A percentile compares a stretch with the other conserved stretches of the same genome.
Conservation (phyloP, 2,329 filamentous ascomycete genomes). For the Spiromastix sp. region DNA sequence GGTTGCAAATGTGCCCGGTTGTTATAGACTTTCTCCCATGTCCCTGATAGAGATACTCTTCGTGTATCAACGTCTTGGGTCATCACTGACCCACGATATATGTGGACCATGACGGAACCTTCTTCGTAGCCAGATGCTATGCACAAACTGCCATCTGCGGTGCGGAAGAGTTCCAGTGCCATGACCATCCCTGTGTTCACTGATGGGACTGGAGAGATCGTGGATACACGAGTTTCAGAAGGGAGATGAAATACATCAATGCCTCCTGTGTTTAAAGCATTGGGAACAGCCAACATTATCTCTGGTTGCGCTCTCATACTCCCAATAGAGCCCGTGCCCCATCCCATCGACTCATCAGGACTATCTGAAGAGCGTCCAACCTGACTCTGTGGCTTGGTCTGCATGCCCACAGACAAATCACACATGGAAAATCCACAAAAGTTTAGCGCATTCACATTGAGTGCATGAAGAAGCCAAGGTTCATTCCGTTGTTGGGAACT, state of each 20-base stretch:
- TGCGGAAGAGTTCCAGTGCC: constrained; percentile 54
- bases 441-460: constrained; percentile 87
- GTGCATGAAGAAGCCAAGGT: constrained; percentile 76
- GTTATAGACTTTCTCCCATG: constrained; percentile 51
- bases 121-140: constrained; percentile 77
- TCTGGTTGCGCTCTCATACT: constrained; percentile 1
- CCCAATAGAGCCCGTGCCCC: neutral
- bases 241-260: constrained; percentile 82
- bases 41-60: constrained; percentile 12
- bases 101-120: constrained; percentile 60
- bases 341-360: neutral
- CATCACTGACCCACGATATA: constrained; percentile 34
- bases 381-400: neutral
- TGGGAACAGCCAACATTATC: constrained; percentile 60
- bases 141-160: constrained; percentile 38
- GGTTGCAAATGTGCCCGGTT: constrained; percentile 66
- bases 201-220: constrained; percentile 38
- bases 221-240: constrained; percentile 56
- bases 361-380: neutral
- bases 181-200: constrained; percentile 66
- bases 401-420: constrained; percentile 16
- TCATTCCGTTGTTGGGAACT: constrained; percentile 37
- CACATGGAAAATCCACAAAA: constrained; percentile 77
- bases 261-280: constrained; percentile 61
- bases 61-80: constrained; percentile 17